Percentiles rank a stretch among this genome's conserved stretches.
phyloP scores from a whole-genome alignment of 441 rosid genomes.

The Eruca vesicaria region DNA sequence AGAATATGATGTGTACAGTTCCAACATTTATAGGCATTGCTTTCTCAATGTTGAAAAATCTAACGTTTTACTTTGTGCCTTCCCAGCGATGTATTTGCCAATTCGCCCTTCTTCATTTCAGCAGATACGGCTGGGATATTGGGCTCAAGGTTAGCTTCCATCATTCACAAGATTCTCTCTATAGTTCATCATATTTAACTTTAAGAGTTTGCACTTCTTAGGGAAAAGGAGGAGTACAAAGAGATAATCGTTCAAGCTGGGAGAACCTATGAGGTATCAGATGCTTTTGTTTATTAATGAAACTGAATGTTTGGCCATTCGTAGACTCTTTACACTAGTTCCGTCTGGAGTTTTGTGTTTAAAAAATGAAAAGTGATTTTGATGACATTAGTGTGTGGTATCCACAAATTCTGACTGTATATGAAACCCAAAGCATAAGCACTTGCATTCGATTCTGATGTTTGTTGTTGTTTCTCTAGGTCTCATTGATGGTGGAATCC shows the following conservation, averaged over 20 bases:
- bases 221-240: slow-evolving; percentile 83
- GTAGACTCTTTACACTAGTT: neutral
- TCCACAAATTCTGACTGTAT: slow-evolving; percentile 7
- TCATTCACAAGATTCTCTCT: slow-evolving; percentile 20
- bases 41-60: slow-evolving; percentile 5
- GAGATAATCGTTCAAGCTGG: slow-evolving; percentile 82
- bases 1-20: neutral
- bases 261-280: slow-evolving; percentile 72
- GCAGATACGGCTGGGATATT: slow-evolving; percentile 77
- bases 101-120: slow-evolving; percentile 92
- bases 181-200: slow-evolving; percentile 13
- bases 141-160: slow-evolving; percentile 56
- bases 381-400: slow-evolving; percentile 3
- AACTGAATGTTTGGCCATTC: slow-evolving; percentile 4
- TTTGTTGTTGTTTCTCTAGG: slow-evolving; percentile 38
- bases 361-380: slow-evolving; percentile 12
- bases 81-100: slow-evolving; percentile 80
- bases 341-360: neutral
- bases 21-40: slow-evolving; percentile 16
- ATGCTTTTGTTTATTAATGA: slow-evolving; percentile 19
- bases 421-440: neutral
- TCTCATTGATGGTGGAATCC: slow-evolving; percentile 74
- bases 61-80: slow-evolving; percentile 17
- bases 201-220: slow-evolving; percentile 36
- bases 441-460: slow-evolving; percentile 14